phyloP scores from a whole-genome alignment of 1,284 basidiomycete species.

The Trichosporon faecale region DNA sequence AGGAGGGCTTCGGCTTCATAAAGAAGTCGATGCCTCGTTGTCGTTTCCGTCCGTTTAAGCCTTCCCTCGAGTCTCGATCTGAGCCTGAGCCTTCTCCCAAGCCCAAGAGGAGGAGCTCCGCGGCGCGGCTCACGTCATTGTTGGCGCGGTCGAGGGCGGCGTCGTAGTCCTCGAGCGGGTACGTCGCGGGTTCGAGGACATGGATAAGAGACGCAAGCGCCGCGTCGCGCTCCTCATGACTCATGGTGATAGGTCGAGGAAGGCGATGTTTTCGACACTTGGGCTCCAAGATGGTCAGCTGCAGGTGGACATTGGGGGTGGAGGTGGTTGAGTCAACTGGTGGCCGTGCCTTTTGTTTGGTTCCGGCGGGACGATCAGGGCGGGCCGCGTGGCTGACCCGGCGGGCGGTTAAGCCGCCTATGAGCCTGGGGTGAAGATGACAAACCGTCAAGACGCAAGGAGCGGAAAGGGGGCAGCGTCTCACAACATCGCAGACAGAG shows the following conservation, averaged over 20 bases:
- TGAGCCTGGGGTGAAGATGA: neutral
- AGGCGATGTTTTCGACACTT: neutral
- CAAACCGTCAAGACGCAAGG: neutral
- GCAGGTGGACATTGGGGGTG: neutral
- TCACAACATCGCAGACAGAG: neutral
- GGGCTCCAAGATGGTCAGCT: neutral
- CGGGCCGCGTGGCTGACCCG: neutral
- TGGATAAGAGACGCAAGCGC: constrained; percentile 43
- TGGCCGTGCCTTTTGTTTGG: neutral
- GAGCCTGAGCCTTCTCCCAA: neutral
- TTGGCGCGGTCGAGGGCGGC: constrained; percentile 61
- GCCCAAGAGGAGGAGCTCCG: constrained; percentile 53
- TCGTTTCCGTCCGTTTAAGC: neutral
- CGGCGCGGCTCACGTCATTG: constrained; percentile 63
- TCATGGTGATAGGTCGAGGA: neutral
- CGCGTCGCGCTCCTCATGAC: constrained; percentile 26
- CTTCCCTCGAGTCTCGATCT: neutral
- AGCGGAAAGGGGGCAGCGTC: neutral
- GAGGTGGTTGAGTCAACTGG: constrained; percentile 17
- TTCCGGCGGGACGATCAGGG: constrained; percentile 7
- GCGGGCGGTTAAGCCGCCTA: neutral
- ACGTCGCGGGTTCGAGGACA: constrained; percentile 44
- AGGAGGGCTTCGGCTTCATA: neutral
- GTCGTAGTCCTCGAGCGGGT: constrained; percentile 48
- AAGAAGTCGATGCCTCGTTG: neutral